A percentile compares a stretch with the other conserved stretches of the same genome.
phyloP scores from a whole-genome alignment of 345 rosid species.

The Pugionium dolabratum region DNA sequence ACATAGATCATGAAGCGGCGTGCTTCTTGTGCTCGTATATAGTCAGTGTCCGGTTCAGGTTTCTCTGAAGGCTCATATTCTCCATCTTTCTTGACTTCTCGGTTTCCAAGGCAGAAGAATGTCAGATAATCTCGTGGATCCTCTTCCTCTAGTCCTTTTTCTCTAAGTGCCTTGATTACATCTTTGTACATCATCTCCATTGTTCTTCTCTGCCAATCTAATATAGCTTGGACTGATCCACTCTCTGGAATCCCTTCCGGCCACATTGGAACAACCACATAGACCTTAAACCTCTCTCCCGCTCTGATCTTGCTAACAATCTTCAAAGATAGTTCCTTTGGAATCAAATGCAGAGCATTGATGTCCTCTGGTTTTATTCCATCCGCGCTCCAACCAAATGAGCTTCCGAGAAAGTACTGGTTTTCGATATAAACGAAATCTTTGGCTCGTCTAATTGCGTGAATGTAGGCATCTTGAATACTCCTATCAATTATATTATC shows the following conservation, averaged over 20 bases:
- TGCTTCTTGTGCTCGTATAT: slow-evolving; percentile 84
- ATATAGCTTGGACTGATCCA: slow-evolving; percentile 89
- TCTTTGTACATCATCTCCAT: slow-evolving; percentile 98
- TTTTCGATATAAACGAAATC: slow-evolving; percentile 90
- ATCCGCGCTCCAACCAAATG: slow-evolving; percentile 79
- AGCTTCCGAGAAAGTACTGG: slow-evolving; percentile 96
- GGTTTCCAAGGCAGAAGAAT: slow-evolving; percentile 92
- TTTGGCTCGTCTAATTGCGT: slow-evolving; percentile 97
- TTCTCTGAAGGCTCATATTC: slow-evolving; percentile 82
- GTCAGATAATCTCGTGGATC: slow-evolving; percentile 89
- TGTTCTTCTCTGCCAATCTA: slow-evolving; percentile 96
- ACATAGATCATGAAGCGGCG: slow-evolving; percentile 99
- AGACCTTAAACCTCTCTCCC: slow-evolving; percentile 82
- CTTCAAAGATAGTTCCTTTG: slow-evolving; percentile 92
- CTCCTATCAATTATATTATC: slow-evolving; percentile 94
- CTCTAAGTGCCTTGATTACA: slow-evolving; percentile 69
- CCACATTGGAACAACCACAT: slow-evolving; percentile 96
- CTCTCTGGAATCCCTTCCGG: slow-evolving; percentile 98
- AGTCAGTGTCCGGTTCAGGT: slow-evolving; percentile 89
- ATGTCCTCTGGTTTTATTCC: slow-evolving; percentile 89
- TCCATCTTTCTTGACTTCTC: slow-evolving; percentile 83
- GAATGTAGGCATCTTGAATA: slow-evolving; percentile 92
- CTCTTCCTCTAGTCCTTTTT: slow-evolving; percentile 58
- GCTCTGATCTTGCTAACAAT: slow-evolving; percentile 90
- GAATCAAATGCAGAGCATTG: slow-evolving; percentile 80